phyloP scores from a whole-genome alignment of 2,329 filamentous ascomycete genomes.

The Lasiodiplodia sp. region DNA sequence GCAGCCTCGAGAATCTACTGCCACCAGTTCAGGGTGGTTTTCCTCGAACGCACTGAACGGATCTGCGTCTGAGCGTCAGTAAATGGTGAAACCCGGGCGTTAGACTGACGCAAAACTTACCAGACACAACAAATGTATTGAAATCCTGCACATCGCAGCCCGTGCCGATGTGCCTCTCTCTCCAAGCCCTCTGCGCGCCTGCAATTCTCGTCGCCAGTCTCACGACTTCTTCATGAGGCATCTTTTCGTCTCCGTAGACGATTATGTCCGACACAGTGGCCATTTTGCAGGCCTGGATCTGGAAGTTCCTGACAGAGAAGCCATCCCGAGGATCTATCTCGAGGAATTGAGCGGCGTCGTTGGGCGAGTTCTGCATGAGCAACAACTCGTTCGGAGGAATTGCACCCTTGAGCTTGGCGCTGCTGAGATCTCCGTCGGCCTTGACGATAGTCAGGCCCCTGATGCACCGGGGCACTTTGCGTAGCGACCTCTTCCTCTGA shows the following conservation, averaged over 20 bases:
- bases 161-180: constrained; percentile 64
- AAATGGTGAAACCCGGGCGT: constrained; percentile 31
- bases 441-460: constrained; percentile 87
- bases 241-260: constrained; percentile 80
- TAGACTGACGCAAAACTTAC: constrained; percentile 50
- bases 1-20: constrained; percentile 74
- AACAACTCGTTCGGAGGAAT: constrained; percentile 83
- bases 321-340: constrained; percentile 87
- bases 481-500: constrained; percentile 73
- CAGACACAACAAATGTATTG: constrained; percentile 81
- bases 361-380: constrained; percentile 52
- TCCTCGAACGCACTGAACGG: constrained; percentile 76
- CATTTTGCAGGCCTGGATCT: constrained; percentile 90
- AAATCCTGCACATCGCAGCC: constrained; percentile 68
- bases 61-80: constrained; percentile 54
- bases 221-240: constrained; percentile 68
- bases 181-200: constrained; percentile 78
- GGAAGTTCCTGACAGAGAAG: constrained; percentile 96
- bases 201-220: constrained; percentile 71
- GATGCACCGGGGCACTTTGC: constrained; percentile 76
- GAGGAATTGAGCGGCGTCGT: constrained; percentile 68
- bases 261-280: constrained; percentile 91
- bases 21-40: constrained; percentile 72
- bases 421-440: constrained; percentile 78
- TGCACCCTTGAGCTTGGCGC: constrained; percentile 83